Percentiles rank a stretch among this genome's conserved stretches.
Conservation (phyloP, 169 alveolate genomes). For the Plasmodium gallinaceum region DNA sequence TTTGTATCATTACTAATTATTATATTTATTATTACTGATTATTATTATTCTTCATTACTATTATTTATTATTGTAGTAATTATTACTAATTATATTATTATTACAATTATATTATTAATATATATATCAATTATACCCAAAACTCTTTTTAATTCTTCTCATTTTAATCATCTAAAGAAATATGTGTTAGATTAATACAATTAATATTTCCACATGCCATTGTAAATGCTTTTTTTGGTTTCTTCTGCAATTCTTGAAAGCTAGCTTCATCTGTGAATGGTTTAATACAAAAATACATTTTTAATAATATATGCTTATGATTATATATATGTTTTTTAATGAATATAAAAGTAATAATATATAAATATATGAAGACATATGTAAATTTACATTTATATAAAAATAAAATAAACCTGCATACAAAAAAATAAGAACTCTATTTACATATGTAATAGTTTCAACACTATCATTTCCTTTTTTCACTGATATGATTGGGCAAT, state of each 20-base stretch:
- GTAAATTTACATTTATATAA: neutral
- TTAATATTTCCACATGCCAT: conserved; percentile 92
- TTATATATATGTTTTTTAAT: neutral
- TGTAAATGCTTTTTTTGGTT: conserved; percentile 89
- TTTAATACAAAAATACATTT: neutral
- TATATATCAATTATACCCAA: too few relatives aligned
- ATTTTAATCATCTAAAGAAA: conserved; percentile 86
- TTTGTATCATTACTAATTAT: too few relatives aligned
- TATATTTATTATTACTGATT: too few relatives aligned
- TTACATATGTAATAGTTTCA: conserved; percentile 90
- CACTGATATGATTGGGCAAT: conserved; percentile 90
- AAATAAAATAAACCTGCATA: conserved; percentile 86
- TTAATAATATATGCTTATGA: neutral
- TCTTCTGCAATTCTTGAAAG: conserved; percentile 89
- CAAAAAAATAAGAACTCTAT: conserved; percentile 90
- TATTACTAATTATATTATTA: neutral
- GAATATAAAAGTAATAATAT: neutral
- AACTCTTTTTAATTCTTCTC: neutral
- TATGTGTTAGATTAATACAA: conserved; percentile 92
- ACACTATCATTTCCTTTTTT: conserved; percentile 88
- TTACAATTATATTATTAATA: neutral
- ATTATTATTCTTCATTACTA: neutral
- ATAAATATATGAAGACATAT: neutral
- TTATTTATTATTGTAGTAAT: neutral
- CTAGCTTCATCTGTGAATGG: conserved; percentile 89